Evolutionary conservation across 192 early-diverging fungal species (phyloP).

Genomic region (Thamnidium elegans): DNA sequence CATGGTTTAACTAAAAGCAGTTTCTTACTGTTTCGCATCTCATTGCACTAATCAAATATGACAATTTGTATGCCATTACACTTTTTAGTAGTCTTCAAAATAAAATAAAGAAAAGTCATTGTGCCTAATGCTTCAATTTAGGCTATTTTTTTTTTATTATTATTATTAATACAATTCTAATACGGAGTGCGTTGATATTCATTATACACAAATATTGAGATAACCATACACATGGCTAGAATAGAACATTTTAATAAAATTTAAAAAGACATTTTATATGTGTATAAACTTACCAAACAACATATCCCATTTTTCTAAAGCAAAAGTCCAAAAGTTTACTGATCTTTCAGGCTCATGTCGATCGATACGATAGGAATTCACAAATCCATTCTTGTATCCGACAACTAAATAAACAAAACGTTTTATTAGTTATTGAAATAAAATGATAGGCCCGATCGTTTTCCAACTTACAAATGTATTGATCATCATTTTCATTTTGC

Average conservation of each 20-base stretch:
- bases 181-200: background rate
- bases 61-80: too few relatives aligned
- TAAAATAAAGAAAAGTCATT: too few relatives aligned
- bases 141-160: background rate
- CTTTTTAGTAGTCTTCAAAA: too few relatives aligned
- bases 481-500: background rate
- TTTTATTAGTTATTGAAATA: background rate
- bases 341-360: background rate
- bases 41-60: too few relatives aligned
- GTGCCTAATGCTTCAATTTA: background rate
- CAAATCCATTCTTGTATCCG: slow-evolving; percentile 10
- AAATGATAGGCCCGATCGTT: background rate
- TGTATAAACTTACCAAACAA: slow-evolving; percentile 9
- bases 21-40: too few relatives aligned
- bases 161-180: background rate
- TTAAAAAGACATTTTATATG: background rate
- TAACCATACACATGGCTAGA: slow-evolving; percentile 16
- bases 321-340: slow-evolving; percentile 19
- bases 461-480: slow-evolving; percentile 16
- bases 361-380: slow-evolving; percentile 15
- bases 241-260: background rate
- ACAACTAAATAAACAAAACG: slow-evolving; percentile 12
- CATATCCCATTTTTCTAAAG: slow-evolving; percentile 21
- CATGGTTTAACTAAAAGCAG: too few relatives aligned
- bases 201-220: slow-evolving; percentile 16